Conservation (phyloP, 2,329 filamentous ascomycete species). For the Didymosphaeria variabile region DNA sequence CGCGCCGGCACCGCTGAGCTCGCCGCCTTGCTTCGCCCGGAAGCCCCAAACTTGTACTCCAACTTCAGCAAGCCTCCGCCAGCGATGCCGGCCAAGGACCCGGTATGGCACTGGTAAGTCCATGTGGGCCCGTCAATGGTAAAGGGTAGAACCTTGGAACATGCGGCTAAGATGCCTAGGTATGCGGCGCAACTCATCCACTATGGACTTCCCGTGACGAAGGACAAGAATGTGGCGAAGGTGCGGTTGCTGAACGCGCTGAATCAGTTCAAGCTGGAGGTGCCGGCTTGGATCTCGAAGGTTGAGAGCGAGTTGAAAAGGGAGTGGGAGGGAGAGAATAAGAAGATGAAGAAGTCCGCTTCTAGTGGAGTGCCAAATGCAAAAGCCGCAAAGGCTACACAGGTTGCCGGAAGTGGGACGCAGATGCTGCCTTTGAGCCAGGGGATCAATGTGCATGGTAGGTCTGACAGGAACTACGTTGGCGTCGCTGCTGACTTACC, state of each 20-base stretch:
- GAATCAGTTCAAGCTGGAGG: constrained; percentile 56
- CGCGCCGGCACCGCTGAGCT: constrained; percentile 44
- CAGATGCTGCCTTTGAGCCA: background rate
- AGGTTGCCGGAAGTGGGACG: background rate
- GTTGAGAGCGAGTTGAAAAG: constrained; percentile 66
- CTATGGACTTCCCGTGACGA: constrained; percentile 66
- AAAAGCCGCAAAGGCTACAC: constrained; percentile 15
- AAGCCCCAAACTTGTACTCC: constrained; percentile 24
- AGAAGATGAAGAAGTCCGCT: constrained; percentile 54
- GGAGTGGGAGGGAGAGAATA: constrained; percentile 63
- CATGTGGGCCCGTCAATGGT: background rate
- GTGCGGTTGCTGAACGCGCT: constrained; percentile 67
- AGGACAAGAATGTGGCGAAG: constrained; percentile 67
- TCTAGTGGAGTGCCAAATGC: background rate
- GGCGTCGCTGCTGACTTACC: background rate
- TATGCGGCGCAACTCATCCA: constrained; percentile 70
- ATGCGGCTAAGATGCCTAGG: constrained; percentile 25
- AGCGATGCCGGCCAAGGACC: constrained; percentile 53
- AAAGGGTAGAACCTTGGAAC: background rate
- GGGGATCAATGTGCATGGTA: constrained; percentile 27
- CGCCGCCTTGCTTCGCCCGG: constrained; percentile 38
- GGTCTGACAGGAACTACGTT: background rate
- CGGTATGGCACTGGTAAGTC: constrained; percentile 61
- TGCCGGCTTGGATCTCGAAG: constrained; percentile 60
- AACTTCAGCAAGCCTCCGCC: constrained; percentile 20